These are phyloP conservation scores for Polyporus arcularius DNA, from an alignment of 768 basidiomycete species.

Conservation along the genomic window DNA sequence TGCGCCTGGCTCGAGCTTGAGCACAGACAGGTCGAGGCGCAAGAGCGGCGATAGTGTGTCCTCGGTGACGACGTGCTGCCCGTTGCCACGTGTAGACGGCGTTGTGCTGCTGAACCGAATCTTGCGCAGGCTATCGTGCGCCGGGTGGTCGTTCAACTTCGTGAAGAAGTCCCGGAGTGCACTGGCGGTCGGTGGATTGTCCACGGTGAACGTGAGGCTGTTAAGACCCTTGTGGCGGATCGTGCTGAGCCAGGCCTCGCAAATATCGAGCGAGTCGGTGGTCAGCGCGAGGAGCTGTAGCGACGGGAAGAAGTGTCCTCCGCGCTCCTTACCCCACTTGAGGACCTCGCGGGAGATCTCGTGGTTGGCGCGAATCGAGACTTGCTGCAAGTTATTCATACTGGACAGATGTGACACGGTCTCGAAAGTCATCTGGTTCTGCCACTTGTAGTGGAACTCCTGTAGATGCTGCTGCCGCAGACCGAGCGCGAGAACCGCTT, in stretches of 20 bases:
- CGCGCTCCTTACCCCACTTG: not conserved
- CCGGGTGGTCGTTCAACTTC: not conserved
- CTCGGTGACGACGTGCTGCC: not conserved
- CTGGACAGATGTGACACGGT: constrained; percentile 1
- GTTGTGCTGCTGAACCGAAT: not conserved
- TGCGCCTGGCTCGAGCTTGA: constrained; percentile 8
- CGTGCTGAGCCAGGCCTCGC: not conserved
- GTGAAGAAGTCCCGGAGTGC: constrained; percentile 4
- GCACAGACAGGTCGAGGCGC: not conserved
- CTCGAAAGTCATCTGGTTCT: not conserved
- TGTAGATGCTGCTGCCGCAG: constrained; percentile 6
- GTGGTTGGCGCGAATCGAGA: not conserved
- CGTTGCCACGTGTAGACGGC: not conserved
- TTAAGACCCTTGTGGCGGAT: not conserved
- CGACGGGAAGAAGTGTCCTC: constrained; percentile 5
- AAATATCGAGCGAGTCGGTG: not conserved
- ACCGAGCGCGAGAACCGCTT: not conserved
- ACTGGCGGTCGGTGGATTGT: not conserved
- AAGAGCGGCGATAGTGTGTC: constrained; percentile 14
- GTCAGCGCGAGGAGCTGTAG: constrained; percentile 1
- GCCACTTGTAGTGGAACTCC: not conserved
- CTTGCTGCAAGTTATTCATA: constrained; percentile 1
- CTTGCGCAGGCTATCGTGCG: not conserved
- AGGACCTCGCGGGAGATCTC: not conserved
- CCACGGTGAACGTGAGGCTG: not conserved